A percentile compares a stretch with the other conserved stretches of the same genome.
These are phyloP conservation scores for Ophiostoma populinum DNA, from an alignment of 2,329 filamentous ascomycete genomes.

Conservation along the genomic window DNA sequence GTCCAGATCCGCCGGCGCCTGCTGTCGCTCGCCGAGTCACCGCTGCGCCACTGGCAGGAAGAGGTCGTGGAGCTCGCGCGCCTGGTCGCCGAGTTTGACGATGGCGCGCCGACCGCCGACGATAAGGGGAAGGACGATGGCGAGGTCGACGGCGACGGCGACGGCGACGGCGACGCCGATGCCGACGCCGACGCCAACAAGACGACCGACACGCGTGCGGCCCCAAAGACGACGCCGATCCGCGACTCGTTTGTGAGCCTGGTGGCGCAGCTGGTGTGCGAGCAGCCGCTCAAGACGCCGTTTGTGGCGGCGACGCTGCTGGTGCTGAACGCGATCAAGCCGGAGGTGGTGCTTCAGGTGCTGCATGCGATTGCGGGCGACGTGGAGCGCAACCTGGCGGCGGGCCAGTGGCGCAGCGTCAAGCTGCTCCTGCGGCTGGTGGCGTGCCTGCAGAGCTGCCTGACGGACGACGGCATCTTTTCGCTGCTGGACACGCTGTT, in stretches of 20 bases:
- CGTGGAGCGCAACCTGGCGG: constrained; percentile 48
- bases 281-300: constrained; percentile 96
- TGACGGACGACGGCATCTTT: constrained; percentile 63
- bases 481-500: constrained; percentile 80
- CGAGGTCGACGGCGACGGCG: background rate
- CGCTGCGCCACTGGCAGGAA: constrained; percentile 60
- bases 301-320: constrained; percentile 77
- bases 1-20: constrained; percentile 63
- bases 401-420: constrained; percentile 73
- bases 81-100: constrained; percentile 31
- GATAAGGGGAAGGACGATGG: constrained; percentile 23
- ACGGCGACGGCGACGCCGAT: constrained; percentile 47
- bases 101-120: constrained; percentile 49
- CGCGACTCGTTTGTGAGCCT: constrained; percentile 57
- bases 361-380: constrained; percentile 43
- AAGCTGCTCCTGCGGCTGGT: constrained; percentile 84
- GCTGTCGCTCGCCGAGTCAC: constrained; percentile 65
- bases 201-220: background rate
- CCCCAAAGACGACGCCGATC: constrained; percentile 45
- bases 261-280: constrained; percentile 57
- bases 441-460: constrained; percentile 62
- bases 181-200: background rate
- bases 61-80: constrained; percentile 61
- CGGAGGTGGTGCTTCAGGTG: constrained; percentile 56
- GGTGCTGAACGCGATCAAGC: constrained; percentile 59